Percentiles rank a stretch among this genome's conserved stretches.
These are phyloP conservation scores for Trypanosoma vivax DNA, from an alignment of 208 protist species.

Conservation along the genomic window DNA sequence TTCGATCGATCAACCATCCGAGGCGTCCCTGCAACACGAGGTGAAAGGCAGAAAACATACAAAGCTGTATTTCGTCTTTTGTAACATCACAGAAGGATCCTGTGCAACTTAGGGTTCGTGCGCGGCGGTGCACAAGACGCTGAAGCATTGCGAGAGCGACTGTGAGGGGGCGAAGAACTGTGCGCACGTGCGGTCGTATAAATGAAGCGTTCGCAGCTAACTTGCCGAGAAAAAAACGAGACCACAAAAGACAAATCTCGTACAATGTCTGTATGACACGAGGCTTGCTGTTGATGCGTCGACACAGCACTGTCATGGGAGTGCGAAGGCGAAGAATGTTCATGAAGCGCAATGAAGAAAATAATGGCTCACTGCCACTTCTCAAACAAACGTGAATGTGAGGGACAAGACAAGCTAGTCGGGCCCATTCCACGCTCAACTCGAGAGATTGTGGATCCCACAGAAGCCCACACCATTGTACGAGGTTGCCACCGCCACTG, in stretches of 20 bases:
- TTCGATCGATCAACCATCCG: conserved; percentile 12
- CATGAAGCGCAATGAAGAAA: conserved; percentile 26
- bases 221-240: conserved; percentile 34
- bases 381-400: conserved; percentile 15
- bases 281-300: conserved; percentile 33
- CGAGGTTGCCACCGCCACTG: neutral
- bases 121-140: conserved; percentile 27
- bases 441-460: conserved; percentile 32
- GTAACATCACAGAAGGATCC: conserved; percentile 42
- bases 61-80: conserved; percentile 31
- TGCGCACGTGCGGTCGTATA: conserved; percentile 13
- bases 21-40: conserved; percentile 34
- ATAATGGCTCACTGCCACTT: conserved; percentile 13
- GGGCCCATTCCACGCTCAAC: conserved; percentile 61
- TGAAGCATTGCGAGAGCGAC: conserved; percentile 22
- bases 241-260: conserved; percentile 50
- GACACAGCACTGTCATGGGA: conserved; percentile 40
- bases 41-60: conserved; percentile 37
- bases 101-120: conserved; percentile 8
- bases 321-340: conserved; percentile 35
- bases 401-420: conserved; percentile 26
- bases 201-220: conserved; percentile 8
- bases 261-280: conserved; percentile 63
- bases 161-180: conserved; percentile 20
- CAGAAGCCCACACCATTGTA: conserved; percentile 62